phyloP scores from a whole-genome alignment of 2,329 filamentous ascomycete species.

The Colletotrichum kahawae region DNA sequence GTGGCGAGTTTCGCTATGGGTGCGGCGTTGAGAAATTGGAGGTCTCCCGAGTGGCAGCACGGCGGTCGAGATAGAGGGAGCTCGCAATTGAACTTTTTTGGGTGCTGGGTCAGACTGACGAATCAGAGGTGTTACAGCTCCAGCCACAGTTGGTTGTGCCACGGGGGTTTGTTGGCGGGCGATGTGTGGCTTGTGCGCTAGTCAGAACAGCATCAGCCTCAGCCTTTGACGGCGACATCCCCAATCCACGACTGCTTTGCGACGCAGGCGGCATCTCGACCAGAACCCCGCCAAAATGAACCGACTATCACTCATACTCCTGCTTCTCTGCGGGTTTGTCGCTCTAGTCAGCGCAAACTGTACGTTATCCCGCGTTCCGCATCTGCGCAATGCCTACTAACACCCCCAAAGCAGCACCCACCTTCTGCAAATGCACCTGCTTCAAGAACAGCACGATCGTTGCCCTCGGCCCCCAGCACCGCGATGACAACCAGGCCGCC shows the following conservation, averaged over 20 bases:
- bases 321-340: slow-evolving; percentile 40
- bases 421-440: slow-evolving; percentile 75
- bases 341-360: slow-evolving; percentile 45
- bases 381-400: slow-evolving; percentile 23
- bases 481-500: slow-evolving; percentile 3
- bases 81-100: slow-evolving; percentile 23
- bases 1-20: slow-evolving; percentile 8
- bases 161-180: neutral
- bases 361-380: slow-evolving; percentile 32
- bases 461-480: slow-evolving; percentile 55
- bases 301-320: slow-evolving; percentile 39
- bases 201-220: neutral
- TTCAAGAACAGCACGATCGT: slow-evolving; percentile 74
- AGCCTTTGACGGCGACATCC: neutral
- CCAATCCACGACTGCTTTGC: neutral
- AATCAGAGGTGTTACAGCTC: slow-evolving; percentile 5
- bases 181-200: neutral
- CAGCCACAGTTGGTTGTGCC: slow-evolving; percentile 4
- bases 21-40: neutral
- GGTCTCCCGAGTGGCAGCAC: neutral
- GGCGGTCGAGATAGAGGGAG: slow-evolving; percentile 1
- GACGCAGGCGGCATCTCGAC: neutral
- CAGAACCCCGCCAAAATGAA: slow-evolving; percentile 6
- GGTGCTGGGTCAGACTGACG: slow-evolving; percentile 9
- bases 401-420: slow-evolving; percentile 55